phyloP scores from a whole-genome alignment of 257 asterid species.

The Eucommia ulmoides region DNA sequence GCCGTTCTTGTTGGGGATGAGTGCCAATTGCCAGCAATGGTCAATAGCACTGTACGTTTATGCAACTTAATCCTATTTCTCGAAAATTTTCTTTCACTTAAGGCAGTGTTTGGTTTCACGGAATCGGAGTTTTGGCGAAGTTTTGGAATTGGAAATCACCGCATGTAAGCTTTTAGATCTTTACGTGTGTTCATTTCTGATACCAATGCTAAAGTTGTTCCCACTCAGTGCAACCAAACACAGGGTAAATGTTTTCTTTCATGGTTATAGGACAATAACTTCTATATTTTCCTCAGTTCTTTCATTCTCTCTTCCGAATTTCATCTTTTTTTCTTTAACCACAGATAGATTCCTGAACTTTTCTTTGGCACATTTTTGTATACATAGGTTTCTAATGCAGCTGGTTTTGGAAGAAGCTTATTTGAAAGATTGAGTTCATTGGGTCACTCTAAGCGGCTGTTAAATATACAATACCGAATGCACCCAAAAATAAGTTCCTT shows the following conservation, averaged over 20 bases:
- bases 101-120: too few relatives aligned
- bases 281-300: too few relatives aligned
- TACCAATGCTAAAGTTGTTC: too few relatives aligned
- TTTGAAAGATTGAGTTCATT: constrained; percentile 43
- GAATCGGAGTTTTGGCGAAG: not conserved
- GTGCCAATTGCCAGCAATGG: constrained; percentile 12
- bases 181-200: too few relatives aligned
- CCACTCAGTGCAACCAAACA: too few relatives aligned
- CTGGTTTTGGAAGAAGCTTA: constrained; percentile 55
- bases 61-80: not conserved
- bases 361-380: not conserved
- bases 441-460: constrained; percentile 40
- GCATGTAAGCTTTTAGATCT: too few relatives aligned
- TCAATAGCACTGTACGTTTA: constrained; percentile 6
- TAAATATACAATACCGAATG: constrained; percentile 48
- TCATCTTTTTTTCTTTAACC: too few relatives aligned
- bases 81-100: too few relatives aligned
- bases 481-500: constrained; percentile 43
- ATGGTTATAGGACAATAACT: too few relatives aligned
- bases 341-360: too few relatives aligned
- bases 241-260: too few relatives aligned
- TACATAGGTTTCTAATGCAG: constrained; percentile 26
- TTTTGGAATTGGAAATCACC: not conserved
- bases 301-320: too few relatives aligned
- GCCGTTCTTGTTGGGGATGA: constrained; percentile 14